Conservation (phyloP, 441 rosid species). For the Pelargonium fulgidum region DNA sequence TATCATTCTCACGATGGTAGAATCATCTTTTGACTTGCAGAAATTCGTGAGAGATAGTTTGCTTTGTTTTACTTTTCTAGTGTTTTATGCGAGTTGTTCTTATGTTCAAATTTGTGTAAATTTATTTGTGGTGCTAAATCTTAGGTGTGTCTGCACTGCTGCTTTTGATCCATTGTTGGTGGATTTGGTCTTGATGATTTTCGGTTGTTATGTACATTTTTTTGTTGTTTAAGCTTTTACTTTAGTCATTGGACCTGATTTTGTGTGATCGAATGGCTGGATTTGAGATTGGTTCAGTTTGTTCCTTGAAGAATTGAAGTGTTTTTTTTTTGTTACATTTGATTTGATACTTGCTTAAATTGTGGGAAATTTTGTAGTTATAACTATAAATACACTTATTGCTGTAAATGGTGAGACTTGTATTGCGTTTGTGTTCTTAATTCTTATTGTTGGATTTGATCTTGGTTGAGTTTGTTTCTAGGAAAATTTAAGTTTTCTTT, state of each 20-base stretch:
- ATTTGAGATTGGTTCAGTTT: constrained; percentile 11
- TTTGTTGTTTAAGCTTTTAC: constrained; percentile 16
- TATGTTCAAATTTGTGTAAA: no score
- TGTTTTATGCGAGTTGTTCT: no score
- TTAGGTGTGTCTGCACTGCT: no score
- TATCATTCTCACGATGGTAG: no score
- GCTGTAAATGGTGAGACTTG: neutral
- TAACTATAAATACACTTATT: neutral
- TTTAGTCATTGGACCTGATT: neutral
- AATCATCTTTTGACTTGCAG: no score
- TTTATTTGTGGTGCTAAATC: no score
- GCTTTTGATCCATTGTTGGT: no score
- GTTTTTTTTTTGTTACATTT: neutral
- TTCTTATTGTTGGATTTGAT: constrained; percentile 1
- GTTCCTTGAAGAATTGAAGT: neutral
- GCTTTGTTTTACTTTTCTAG: no score
- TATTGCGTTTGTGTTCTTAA: neutral
- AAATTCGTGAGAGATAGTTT: no score
- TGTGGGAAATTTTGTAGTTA: neutral
- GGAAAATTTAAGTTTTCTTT: neutral
- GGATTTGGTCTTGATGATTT: no score
- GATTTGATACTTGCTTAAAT: neutral
- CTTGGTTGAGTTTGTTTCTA: neutral
- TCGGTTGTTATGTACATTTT: no score
- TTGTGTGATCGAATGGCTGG: neutral